Base-by-base conservation (phyloP, 495 filamentous ascomycete species). In the Sordaria brevicollis region DNA sequence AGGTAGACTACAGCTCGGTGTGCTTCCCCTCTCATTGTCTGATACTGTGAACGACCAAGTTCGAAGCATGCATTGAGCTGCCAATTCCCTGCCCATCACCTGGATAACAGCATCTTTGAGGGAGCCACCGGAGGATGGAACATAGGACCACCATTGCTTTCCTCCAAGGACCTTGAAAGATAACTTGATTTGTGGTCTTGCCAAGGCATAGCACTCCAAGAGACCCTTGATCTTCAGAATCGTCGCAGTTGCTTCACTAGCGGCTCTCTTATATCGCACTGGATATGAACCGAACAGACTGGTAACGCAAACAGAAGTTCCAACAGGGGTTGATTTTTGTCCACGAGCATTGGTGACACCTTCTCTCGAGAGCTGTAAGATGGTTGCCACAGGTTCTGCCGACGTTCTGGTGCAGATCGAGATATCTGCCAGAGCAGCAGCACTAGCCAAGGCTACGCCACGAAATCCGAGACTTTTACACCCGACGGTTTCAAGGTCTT, bases 371-470 rank as follows among this genome's bases (percentile, higher is more conserved):
- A 87, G 71, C 54, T 75, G 78, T 35, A 83, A 70, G 9, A 68
- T 70, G 5, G 77, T 75, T 0, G 88, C 94, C 31, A 90, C 88
- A n/a, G 83, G 75, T 71, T 97, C 91, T 0, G 89, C 85, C 62
- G 90, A 87, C 21, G 88, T 83, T 65, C 90, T 86, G 0, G 95
- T 98, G 3, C 85, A 90, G 37, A 97, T 80, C 1, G 80, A 83
- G 67, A 97, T 71, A 3, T 80, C 71, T 5, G 88, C 91, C 72
- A 96, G 76, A 69, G 92, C 87, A 19, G 88, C 90, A 34, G 87
- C 86, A 76, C 91, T 94, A 1, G 93, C 92, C 66, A 98, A 79
- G 10, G 95, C 93, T 76, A 94, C 89, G 10, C 95, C 95, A 66
- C 95, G 85, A 75, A 99, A 99, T 1, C 95, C 95, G 39, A 97